phyloP scores from a whole-genome alignment of 2,329 filamentous ascomycete species.

The Aspergillus chevalieri region DNA sequence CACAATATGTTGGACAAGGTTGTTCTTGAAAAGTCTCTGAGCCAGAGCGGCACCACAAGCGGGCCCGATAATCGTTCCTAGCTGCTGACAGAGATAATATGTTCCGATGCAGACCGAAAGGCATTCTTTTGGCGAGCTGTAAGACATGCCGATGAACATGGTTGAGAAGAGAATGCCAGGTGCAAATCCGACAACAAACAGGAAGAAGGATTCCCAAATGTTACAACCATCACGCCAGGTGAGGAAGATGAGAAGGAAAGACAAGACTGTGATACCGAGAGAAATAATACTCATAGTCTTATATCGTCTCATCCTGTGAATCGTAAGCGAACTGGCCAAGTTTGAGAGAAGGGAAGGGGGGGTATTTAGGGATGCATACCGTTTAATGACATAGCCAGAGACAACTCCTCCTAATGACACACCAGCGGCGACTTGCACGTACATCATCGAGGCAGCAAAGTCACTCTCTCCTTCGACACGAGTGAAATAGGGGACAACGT shows the following conservation, averaged over 20 bases:
- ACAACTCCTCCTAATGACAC: slow-evolving; percentile 7
- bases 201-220: slow-evolving; percentile 8
- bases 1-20: slow-evolving; percentile 2
- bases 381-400: slow-evolving; percentile 9
- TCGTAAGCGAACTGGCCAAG: not conserved
- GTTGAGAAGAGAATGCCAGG: slow-evolving; percentile 12
- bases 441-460: slow-evolving; percentile 6
- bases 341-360: not conserved
- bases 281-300: slow-evolving; percentile 5
- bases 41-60: slow-evolving; percentile 8
- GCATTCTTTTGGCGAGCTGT: slow-evolving; percentile 4
- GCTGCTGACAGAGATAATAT: slow-evolving; percentile 17
- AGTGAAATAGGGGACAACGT: slow-evolving; percentile 13
- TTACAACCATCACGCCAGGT: slow-evolving; percentile 12
- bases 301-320: not conserved
- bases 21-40: slow-evolving; percentile 7
- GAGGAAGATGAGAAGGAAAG: slow-evolving; percentile 10
- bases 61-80: slow-evolving; percentile 16
- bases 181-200: slow-evolving; percentile 7
- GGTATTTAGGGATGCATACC: slow-evolving; percentile 1
- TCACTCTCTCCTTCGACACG: slow-evolving; percentile 10
- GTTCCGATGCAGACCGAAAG: slow-evolving; percentile 10
- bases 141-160: slow-evolving; percentile 14
- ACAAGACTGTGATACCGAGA: not conserved
- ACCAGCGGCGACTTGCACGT: slow-evolving; percentile 5